Base-by-base conservation (phyloP, 78 protist genomes). In the Polysphondylium violaceum region DNA sequence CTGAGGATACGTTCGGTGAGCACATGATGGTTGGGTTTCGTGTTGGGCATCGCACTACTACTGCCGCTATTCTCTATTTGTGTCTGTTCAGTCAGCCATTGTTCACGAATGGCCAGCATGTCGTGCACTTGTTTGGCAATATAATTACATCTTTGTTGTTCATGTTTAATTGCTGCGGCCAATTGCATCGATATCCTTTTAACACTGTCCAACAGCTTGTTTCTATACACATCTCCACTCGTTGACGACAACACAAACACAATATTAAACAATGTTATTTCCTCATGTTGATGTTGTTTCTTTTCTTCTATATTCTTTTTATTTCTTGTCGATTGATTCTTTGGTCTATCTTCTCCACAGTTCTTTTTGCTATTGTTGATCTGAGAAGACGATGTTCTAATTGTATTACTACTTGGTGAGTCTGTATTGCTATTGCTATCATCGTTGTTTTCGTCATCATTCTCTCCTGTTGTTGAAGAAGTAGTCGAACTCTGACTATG, bases 31-130 rank as follows among this genome's bases (percentile, higher is more conserved):
- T 88, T 72, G 0, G 89, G 77, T 27, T 64, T 79, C 31, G 41
- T 50, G 55, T 47, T 41, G 65, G 19, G 33, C 6, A 1, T 53
- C 4, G 31, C 79, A 47, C 11, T 47, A 47, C 53, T 47, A 47
- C 53, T 47, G 11, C 53, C 11, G 11, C 23, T 14, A 25, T 68
- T 68, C 21, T 68, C 58, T 23, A 43, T 4, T 16, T 44, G 27
- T 1, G 91, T 83, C 21, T 83, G 91, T 58, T 83, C 91, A 5
- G 79, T 69, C 76, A 83, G 31, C 91, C 91, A 83, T 38, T 64
- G 44, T 40, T 83, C 91, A 44, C 91, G 50, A 2, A 83, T 16
- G 21, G 33, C 25, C 60, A 83, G 29, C 53, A 83, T 83, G 14
- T 83, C 91, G 33, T 83, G 91, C 16, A 69, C 91, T 69, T 83